Base-by-base conservation (phyloP, 106 monocot species). In the Gastrodia elata region DNA sequence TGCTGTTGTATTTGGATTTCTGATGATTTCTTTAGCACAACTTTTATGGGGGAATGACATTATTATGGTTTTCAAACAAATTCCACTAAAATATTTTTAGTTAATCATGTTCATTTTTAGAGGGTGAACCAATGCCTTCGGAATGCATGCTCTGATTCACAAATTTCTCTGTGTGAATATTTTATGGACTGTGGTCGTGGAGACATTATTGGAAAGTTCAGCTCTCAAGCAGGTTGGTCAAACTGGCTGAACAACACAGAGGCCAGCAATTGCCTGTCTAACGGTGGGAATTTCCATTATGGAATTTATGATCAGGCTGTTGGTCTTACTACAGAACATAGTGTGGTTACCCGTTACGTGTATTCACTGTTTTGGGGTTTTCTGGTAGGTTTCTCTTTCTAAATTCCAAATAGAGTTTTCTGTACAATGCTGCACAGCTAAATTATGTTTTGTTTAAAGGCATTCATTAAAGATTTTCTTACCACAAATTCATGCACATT, bases 311-410 rank as follows among this genome's bases (percentile, higher is more conserved):
- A 35, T 30, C 77, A 76, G 34, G 65, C 49, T 71, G 70, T 79
- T 73, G 0, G 43, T 39, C 48, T 87, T 9, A 78, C 76, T 4
- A 65, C 72, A 40, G n/a, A 73, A 38, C 7, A 46, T 27, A 79
- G 75, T 30, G n/a, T 84, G 16, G 58, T 75, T 26, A 69, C 43
- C 44, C 77, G 83, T 57, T 87, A 87, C 46, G 64, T 84, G 75
- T 83, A 83, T 80, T 87, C 83, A 35, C 71, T 83, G 30, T 81
- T 81, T 69, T 87, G 87, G 87, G 87, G 87, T 22, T 87, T 87
- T 32, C 87, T 78, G 87, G 87, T 87, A 83, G 20, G n/a, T 36
- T 67, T 67, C 61, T 67, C n/a, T 8, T 67, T n/a, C n/a, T n/a
- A n/a, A n/a, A n/a, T n/a, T n/a, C n/a, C n/a, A n/a, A n/a, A n/a